phyloP scores from a whole-genome alignment of 495 filamentous ascomycete genomes.

The Hyaloscypha finlandica region DNA sequence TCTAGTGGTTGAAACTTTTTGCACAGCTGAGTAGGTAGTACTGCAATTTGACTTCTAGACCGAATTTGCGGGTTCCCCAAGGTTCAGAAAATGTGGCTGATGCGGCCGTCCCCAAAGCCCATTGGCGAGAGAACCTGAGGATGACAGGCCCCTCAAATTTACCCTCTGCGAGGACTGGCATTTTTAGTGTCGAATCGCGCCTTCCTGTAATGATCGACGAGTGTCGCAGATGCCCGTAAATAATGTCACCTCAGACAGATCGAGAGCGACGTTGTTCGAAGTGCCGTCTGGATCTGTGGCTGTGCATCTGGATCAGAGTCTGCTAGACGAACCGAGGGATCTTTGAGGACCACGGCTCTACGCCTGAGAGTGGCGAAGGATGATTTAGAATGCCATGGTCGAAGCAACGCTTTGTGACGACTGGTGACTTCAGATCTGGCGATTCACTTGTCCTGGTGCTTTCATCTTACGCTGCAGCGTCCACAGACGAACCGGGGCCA shows the following conservation, averaged over 20 bases:
- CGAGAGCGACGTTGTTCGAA: background rate
- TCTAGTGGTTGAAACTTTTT: conserved; percentile 1
- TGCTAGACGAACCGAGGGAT: background rate
- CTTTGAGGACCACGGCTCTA: background rate
- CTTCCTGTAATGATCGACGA: background rate
- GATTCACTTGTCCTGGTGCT: background rate
- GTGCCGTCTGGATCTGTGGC: background rate
- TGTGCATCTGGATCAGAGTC: background rate
- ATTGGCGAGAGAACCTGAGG: background rate
- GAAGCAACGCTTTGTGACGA: background rate
- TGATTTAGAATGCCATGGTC: background rate
- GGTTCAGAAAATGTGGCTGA: background rate
- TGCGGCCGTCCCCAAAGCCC: background rate
- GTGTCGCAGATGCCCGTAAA: background rate
- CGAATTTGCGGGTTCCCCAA: background rate
- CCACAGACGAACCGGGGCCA: background rate
- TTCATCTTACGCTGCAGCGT: background rate
- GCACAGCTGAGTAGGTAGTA: background rate
- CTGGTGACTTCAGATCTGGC: background rate
- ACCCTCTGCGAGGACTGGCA: background rate
- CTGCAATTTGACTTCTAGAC: background rate
- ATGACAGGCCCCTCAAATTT: background rate
- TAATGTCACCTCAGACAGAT: background rate
- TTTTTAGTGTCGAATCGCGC: background rate
- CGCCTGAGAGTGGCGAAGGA: background rate